Evolutionary conservation across 352 stramenopile genomes (phyloP).

Genomic region (Halophytophthora polymorphica): DNA sequence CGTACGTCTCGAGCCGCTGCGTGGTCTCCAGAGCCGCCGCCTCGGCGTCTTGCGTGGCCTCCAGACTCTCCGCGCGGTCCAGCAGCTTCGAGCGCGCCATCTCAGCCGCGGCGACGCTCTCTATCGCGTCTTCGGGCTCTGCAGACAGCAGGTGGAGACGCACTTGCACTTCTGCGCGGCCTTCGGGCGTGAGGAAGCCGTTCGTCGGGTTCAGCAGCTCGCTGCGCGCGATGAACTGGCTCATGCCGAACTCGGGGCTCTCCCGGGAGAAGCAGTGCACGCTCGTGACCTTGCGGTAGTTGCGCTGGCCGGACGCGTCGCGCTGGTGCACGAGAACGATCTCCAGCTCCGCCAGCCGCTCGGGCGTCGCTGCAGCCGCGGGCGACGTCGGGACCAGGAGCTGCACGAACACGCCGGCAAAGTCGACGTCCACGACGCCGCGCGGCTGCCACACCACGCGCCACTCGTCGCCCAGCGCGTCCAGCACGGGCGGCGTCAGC

Average conservation of each 20-base stretch:
- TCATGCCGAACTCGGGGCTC: slow-evolving; percentile 52
- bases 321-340: slow-evolving; percentile 44
- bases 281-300: slow-evolving; percentile 33
- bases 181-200: slow-evolving; percentile 39
- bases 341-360: slow-evolving; percentile 28
- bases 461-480: slow-evolving; percentile 45
- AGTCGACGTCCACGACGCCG: slow-evolving; percentile 38
- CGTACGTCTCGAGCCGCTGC: slow-evolving; percentile 46
- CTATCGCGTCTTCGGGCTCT: slow-evolving; percentile 1
- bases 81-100: slow-evolving; percentile 2
- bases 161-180: slow-evolving; percentile 49
- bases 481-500: slow-evolving; percentile 26
- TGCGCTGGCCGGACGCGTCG: slow-evolving; percentile 8
- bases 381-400: slow-evolving; percentile 24
- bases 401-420: slow-evolving; percentile 62
- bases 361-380: neutral
- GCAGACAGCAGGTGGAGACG: slow-evolving; percentile 34
- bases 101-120: slow-evolving; percentile 7
- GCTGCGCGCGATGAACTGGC: slow-evolving; percentile 42
- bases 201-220: slow-evolving; percentile 47
- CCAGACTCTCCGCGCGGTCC: slow-evolving; percentile 1
- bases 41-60: neutral
- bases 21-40: slow-evolving; percentile 14
- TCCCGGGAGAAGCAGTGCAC: slow-evolving; percentile 53
- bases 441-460: slow-evolving; percentile 64